Conservation (phyloP, 2,329 filamentous ascomycete species). For the Pyrenochaeta sp. region DNA sequence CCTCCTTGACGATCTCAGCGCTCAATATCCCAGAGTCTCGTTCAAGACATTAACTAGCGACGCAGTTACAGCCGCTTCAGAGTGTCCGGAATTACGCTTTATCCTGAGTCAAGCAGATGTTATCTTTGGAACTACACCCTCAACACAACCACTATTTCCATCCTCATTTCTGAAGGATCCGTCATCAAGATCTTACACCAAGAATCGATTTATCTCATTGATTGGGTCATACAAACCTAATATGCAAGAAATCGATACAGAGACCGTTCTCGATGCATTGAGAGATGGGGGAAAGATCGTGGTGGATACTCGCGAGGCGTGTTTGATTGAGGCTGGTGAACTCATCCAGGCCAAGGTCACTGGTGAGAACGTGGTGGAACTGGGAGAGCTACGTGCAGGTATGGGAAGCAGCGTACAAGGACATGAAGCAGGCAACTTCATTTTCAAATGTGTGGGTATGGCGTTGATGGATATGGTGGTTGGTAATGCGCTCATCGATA, state of each 20-base stretch:
- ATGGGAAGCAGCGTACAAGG: slow-evolving; percentile 26
- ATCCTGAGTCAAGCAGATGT: no score
- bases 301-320: slow-evolving; percentile 48
- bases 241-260: slow-evolving; percentile 59
- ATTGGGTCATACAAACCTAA: slow-evolving; percentile 43
- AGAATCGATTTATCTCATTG: slow-evolving; percentile 31
- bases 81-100: no score
- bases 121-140: slow-evolving; percentile 60
- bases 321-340: slow-evolving; percentile 57
- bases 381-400: slow-evolving; percentile 8
- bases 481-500: slow-evolving; percentile 32
- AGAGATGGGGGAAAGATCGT: slow-evolving; percentile 16
- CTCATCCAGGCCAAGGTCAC: slow-evolving; percentile 51
- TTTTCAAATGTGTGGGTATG: slow-evolving; percentile 61
- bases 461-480: slow-evolving; percentile 60
- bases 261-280: slow-evolving; percentile 45
- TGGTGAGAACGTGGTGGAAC: slow-evolving; percentile 18
- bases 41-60: no score
- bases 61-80: no score
- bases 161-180: slow-evolving; percentile 44
- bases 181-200: slow-evolving; percentile 6
- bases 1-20: no score
- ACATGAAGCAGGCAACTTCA: slow-evolving; percentile 48
- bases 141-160: slow-evolving; percentile 54
- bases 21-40: no score